Evolutionary conservation across 108 stramenopile genomes (phyloP), one percentile per base, ranked within the genome.

Genomic region (Craspedostauros australis): DNA sequence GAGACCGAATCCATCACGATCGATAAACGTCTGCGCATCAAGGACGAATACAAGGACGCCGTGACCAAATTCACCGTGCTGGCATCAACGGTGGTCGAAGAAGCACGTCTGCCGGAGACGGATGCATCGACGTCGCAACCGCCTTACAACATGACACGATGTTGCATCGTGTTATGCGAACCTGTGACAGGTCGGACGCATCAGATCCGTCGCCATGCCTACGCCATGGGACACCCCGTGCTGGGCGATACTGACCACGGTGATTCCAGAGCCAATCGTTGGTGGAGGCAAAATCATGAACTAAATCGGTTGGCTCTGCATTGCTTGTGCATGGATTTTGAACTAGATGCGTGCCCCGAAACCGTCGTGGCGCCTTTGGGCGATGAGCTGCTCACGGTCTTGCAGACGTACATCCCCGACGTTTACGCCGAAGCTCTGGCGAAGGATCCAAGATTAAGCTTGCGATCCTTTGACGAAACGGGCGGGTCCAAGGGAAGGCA

Each of bases 221-320:
- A 43, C 5, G 39, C 46, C 1, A 70, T 85, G 9, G 72, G 71
- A 1, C 75, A 74, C 47, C 75, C 77, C 11, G 57, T 86, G 47
- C 66, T 86, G 53, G 86, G 86, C 19, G 86, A 88, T 70, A 53
- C 75, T n/a, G 62, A 76, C 36, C 86, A 83, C 52, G 86, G 86
- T 15, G 78, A 80, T 41, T 74, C 75, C 16, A 53, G 62, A 26
- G 65, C 77, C 36, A 86, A 82, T 71, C 69, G 85, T 22, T 77
- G 62, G 52, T 86, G 85, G 85, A 77, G 78, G 39, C 37, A 72
- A 23, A 67, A 59, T 5, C 50, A 73, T 16, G 70, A 65, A 4
- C 52, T 76, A 32, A 52, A 77, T 52, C 58, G 84, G 53, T 54
- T 82, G 28, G 75, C 60, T 3, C 60, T 86, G 51, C 84, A 86